A percentile compares a stretch with the other conserved stretches of the same genome.
Conservation (phyloP, 2,329 filamentous ascomycete genomes). For the Colletotrichum kahawae region DNA sequence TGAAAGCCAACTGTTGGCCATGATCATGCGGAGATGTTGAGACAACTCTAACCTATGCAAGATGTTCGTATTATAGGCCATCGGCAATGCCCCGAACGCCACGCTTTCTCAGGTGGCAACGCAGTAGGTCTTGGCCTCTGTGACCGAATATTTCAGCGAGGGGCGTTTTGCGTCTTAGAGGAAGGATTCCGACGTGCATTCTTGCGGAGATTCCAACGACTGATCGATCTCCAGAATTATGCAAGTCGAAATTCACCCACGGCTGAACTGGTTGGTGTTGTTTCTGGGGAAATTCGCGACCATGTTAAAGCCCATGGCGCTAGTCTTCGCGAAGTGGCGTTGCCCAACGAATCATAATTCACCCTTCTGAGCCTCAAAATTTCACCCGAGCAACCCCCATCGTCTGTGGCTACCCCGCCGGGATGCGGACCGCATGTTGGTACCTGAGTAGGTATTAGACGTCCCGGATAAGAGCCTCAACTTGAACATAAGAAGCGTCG, state of each 20-base stretch:
- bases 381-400: not conserved
- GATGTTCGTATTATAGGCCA: not conserved
- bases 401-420: not conserved
- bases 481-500: not conserved
- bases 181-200: fast-evolving
- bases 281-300: not conserved
- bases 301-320: not conserved
- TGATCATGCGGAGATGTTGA: too few relatives aligned
- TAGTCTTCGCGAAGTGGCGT: not conserved
- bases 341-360: not conserved
- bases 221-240: not conserved
- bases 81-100: not conserved
- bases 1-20: too few relatives aligned
- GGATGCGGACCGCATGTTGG: not conserved
- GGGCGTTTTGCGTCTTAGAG: not conserved
- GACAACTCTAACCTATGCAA: too few relatives aligned
- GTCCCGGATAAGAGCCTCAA: not conserved
- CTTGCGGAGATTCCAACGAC: not conserved
- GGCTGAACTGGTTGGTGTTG: not conserved
- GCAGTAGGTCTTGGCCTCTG: not conserved
- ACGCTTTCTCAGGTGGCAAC: not conserved
- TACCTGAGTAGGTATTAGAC: not conserved
- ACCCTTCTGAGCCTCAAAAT: not conserved
- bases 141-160: not conserved
- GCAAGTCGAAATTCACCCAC: not conserved